These are phyloP conservation scores for Camelina neglecta DNA, from an alignment of 345 rosid species.

Conservation along the genomic window DNA sequence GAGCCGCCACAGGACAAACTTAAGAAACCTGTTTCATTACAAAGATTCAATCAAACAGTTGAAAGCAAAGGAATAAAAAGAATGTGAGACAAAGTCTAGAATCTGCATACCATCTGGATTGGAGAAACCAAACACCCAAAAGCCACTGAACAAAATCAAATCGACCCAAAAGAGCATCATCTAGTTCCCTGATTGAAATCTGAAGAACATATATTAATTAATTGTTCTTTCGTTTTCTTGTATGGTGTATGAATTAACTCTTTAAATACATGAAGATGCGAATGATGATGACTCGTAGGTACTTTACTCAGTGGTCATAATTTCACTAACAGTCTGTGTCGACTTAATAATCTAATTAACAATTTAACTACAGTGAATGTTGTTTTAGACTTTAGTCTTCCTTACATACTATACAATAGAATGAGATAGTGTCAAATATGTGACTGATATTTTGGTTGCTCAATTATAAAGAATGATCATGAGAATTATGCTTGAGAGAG, in stretches of 20 bases:
- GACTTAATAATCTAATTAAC: constrained; percentile 12
- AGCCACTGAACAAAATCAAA: constrained; percentile 50
- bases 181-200: constrained; percentile 10
- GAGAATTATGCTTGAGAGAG: constrained; percentile 46
- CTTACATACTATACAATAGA: constrained; percentile 5
- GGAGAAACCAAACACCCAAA: constrained; percentile 51
- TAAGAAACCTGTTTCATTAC: constrained; percentile 68
- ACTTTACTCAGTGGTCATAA: constrained; percentile 37
- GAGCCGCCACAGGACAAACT: constrained; percentile 83
- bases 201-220: not conserved
- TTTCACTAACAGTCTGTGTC: constrained; percentile 19
- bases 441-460: constrained; percentile 16
- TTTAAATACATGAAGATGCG: constrained; percentile 25
- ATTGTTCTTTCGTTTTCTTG: not conserved
- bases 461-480: constrained; percentile 36
- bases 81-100: not conserved
- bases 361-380: not conserved
- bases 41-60: constrained; percentile 21
- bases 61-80: not conserved
- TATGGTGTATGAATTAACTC: not conserved
- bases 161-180: constrained; percentile 50
- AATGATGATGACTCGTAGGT: constrained; percentile 31
- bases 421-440: constrained; percentile 13
- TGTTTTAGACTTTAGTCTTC: constrained; percentile 7
- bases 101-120: constrained; percentile 66